A percentile compares a stretch with the other conserved stretches of the same genome.
phyloP scores from a whole-genome alignment of 208 protist genomes.

The Sergeia podlipaevii region DNA sequence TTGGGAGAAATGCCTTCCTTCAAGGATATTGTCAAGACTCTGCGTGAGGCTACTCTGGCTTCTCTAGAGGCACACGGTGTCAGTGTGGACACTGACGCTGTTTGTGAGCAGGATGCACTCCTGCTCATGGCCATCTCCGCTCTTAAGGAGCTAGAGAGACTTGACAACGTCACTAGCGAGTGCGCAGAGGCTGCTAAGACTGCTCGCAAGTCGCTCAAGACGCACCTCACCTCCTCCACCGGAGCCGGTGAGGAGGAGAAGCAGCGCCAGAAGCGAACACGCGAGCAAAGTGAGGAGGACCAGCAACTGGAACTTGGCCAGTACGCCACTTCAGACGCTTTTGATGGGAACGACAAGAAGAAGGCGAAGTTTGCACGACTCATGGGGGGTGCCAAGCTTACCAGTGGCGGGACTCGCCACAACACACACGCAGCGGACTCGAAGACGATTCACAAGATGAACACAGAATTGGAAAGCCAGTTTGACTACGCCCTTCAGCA shows the following conservation, averaged over 20 bases:
- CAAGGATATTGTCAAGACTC: no score
- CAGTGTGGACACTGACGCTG: no score
- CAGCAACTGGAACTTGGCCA: constrained; percentile 53
- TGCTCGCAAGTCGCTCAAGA: constrained; percentile 45
- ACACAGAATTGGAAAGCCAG: constrained; percentile 55
- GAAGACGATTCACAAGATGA: constrained; percentile 45
- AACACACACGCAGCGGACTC: constrained; percentile 43
- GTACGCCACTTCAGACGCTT: constrained; percentile 53
- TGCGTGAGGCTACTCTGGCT: no score
- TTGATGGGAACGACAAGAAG: constrained; percentile 50
- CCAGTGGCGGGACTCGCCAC: constrained; percentile 6
- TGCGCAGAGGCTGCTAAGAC: constrained; percentile 19
- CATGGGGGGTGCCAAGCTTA: constrained; percentile 71
- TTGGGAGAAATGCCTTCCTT: no score
- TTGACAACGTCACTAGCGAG: not conserved
- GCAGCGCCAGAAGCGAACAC: not conserved
- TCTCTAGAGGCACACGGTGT: no score
- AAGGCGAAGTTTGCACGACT: constrained; percentile 72
- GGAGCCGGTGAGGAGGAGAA: constrained; percentile 2
- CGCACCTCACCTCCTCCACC: constrained; percentile 10
- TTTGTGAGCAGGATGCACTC: constrained; percentile 26
- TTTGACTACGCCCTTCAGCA: constrained; percentile 55
- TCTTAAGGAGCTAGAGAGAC: constrained; percentile 36
- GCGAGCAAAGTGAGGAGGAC: not conserved
- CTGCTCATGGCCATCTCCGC: constrained; percentile 32